Evolutionary conservation across 2,329 filamentous ascomycete species (phyloP), one percentile per base, ranked within the genome.

Genomic region (Cercospora berteroae): DNA sequence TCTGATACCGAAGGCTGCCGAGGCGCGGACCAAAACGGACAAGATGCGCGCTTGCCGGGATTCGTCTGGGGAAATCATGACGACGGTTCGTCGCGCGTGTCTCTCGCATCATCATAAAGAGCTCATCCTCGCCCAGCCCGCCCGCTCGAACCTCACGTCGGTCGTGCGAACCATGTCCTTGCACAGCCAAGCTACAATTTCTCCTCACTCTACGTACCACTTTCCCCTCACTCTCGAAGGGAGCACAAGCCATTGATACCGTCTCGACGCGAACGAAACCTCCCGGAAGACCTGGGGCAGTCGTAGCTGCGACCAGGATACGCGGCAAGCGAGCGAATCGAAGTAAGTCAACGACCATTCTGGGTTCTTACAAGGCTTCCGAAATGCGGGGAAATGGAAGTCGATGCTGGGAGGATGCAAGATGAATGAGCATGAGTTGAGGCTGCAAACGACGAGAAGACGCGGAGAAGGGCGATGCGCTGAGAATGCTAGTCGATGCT

Each of bases 191-290:
- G 50, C 61, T 39, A 36, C 55, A 36, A 31, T 64, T 50, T 60
- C 63, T 58, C 55, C 63, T 65, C 60, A 63, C 27, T 62, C 48
- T 60, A 65, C 63, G 63, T 65, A 65, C 63, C 44, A 16, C 25
- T 60, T 65, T 23, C 63, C 63, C 63, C 48, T 57, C 55, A 52
- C 33, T 33, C 20, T 33, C 27, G 36, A 20, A 60, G 39, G 55
- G 16, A n/a, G 48, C 36, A 52, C 63, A 56, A 29, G 42, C 20
- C n/a, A 9, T 29, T 57, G 52, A 27, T 29, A 57, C 13, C 20
- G 27, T 56, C 52, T 56, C 23, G 52, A 56, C 52, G 23, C 52
- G 4, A 3, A 56, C 52, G 13, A 27, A 16, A 25, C 52, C 52
- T 57, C 52, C 52, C 52, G 52, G n/a, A 29, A 27, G 33, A 7